phyloP scores from a whole-genome alignment of 495 filamentous ascomycete species.

The Bacidia rubella region DNA sequence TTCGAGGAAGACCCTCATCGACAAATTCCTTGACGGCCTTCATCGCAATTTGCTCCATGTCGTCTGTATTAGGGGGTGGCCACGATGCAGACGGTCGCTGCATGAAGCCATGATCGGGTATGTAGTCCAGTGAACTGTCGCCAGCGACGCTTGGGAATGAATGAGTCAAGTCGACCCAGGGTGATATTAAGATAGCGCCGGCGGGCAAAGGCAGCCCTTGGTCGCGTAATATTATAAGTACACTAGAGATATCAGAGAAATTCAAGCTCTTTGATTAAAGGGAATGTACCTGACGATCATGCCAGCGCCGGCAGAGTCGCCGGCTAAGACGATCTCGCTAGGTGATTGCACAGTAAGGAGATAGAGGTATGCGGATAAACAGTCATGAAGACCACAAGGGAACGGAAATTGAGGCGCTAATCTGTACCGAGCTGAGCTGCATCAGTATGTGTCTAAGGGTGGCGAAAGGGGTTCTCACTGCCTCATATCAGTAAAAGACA shows the following conservation, averaged over 20 bases:
- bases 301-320: conserved; percentile 83
- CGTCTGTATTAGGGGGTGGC: conserved; percentile 80
- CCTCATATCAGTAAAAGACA: conserved; percentile 17
- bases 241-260: conserved; percentile 25
- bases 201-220: conserved; percentile 69
- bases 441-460: not conserved
- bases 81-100: conserved; percentile 72
- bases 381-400: conserved; percentile 81
- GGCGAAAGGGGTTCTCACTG: conserved; percentile 24
- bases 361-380: conserved; percentile 72
- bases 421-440: conserved; percentile 51
- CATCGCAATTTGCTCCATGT: conserved; percentile 29
- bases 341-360: conserved; percentile 61
- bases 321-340: conserved; percentile 66
- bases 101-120: conserved; percentile 73
- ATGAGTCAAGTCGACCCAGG: conserved; percentile 89
- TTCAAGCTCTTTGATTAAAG: not conserved
- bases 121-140: conserved; percentile 67
- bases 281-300: conserved; percentile 53
- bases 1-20: conserved; percentile 21
- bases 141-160: conserved; percentile 78
- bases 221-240: conserved; percentile 73
- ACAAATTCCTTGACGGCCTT: conserved; percentile 27
- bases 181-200: conserved; percentile 78
- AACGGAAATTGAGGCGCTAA: conserved; percentile 91